Base-by-base conservation (phyloP, 495 filamentous ascomycete species). In the Lentithecium fluviatile region DNA sequence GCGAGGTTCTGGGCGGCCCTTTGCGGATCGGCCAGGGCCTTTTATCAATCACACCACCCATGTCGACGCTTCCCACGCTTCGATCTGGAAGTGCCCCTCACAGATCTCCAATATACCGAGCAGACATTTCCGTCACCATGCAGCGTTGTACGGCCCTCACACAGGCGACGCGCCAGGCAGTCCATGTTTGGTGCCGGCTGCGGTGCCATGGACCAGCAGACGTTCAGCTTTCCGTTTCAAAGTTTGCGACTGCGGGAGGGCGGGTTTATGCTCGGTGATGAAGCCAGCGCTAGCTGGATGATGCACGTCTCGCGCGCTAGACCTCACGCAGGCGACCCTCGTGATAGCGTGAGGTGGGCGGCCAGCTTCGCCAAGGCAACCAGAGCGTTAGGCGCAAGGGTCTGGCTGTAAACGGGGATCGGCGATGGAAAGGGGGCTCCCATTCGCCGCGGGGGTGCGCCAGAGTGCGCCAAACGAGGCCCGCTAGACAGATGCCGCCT, bases 31-130 rank as follows among this genome's bases (percentile, higher is more conserved):
- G 40, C 13, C 19, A 43, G 40, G 19, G 15, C 40, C 4, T 43
- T 20, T 43, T 43, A 15, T 3, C 19, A 13, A 42, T 62, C 45
- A 50, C 24, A 60, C 43, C 50, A 56, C 15, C 40, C 40, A 37
- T 29, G 51, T 25, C 58, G 29, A 47, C 15, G 32, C 40, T 25
- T 26, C 26, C 15, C 11, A 26, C 17, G 45, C 20, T 45, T 51
- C 19, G 59, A 62, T 62, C 56, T 8, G 59, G 59, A 45, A 56
- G 26, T 40, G 52, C 52, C 58, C 58, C 51, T 62, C 52, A 45
- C 37, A 32, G 40, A 55, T 51, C 25, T 19, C 17, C 60, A 64
- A 64, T 64, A 47, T 45, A 64, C 52, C 53, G 46, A 29, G 46
- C 23, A 25, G 5, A 19, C 48, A 13, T 37, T 52, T 53, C 54